Conservation (phyloP, 371 early-diverging fungal genomes). For the Mortierella sp. region DNA sequence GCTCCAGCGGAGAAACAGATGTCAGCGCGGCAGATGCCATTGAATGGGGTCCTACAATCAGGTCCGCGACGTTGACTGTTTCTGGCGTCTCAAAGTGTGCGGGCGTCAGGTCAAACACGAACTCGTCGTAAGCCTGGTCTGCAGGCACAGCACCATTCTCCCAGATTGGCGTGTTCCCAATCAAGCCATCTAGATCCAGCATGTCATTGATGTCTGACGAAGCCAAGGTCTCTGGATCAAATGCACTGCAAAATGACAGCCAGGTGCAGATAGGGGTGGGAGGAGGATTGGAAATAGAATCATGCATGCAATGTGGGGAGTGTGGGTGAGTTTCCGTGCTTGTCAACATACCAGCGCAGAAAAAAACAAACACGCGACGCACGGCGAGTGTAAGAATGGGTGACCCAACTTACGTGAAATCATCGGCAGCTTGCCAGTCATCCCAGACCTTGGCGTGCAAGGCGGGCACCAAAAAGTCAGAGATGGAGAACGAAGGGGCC, state of each 20-base stretch:
- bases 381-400: too few species aligned
- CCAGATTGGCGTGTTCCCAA: constrained; percentile 39
- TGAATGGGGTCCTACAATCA: constrained; percentile 44
- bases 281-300: constrained; percentile 2
- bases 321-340: constrained; percentile 15
- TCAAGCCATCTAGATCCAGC: constrained; percentile 23
- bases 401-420: constrained; percentile 49
- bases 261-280: neutral
- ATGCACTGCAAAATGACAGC: too few species aligned
- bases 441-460: constrained; percentile 53
- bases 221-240: constrained; percentile 34
- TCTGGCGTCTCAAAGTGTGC: constrained; percentile 34
- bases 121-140: constrained; percentile 48
- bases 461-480: constrained; percentile 48
- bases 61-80: constrained; percentile 45
- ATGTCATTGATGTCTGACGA: constrained; percentile 18
- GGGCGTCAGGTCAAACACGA: constrained; percentile 45
- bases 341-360: neutral
- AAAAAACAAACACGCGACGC: too few species aligned
- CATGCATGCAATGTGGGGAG: neutral
- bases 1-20: constrained; percentile 34
- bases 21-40: constrained; percentile 11
- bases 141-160: constrained; percentile 23
- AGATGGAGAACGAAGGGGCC: constrained; percentile 33
- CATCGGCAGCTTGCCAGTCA: constrained; percentile 48